Evolutionary conservation across 164 flowering plant genomes (phyloP), one percentile per base, ranked within the genome.

Genomic region (Chimonanthus salicifolius): DNA sequence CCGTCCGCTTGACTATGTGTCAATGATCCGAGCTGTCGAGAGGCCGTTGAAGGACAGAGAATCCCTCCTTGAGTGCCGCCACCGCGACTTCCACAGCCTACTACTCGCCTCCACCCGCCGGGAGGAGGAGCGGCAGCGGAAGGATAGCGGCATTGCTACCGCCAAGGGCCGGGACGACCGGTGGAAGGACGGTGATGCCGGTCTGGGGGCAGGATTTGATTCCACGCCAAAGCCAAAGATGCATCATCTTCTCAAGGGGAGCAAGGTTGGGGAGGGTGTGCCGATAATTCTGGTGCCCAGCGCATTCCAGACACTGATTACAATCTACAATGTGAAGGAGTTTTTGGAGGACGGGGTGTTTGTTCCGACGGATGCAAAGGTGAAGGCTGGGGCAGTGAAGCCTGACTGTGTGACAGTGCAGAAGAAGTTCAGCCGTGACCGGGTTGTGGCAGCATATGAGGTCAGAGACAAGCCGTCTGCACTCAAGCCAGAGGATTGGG

Each of bases 391-490:
- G 75, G 74, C 83, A 44, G 13, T 74, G n/a, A 96, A 86, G 81
- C 99, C 99, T 1, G 99, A 96, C 66, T 94, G 99, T 74, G 90
- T 94, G 7, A 96, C 99, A 0, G 99, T 96, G 78, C 97, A 90
- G 89, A 96, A 96, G 91, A 94, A 94, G 91, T 86, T 94, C 71
- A 92, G 99, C 79, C 85, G 97, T 82, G 99, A 96, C 72, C 76
- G 92, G 69, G 97, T 84, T 62, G 96, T 96, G 72, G 84, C 96
- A 0, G 99, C 99, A 2, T 96, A 96, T 80, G 99, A 96, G 84
- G 99, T 96, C 16, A 88, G 99, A 97, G 99, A 96, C 70, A 96
- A 94, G 85, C 99, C 99, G 0, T 96, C 98, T 0, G 83, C 89
- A 0, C 78, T 96, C 83, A 96, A 92, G 86, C 64, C 88, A 0